A percentile compares a stretch with the other conserved stretches of the same genome.
phyloP scores from a whole-genome alignment of 1,139 yeast species.

The Geotrichum macrosporum region DNA sequence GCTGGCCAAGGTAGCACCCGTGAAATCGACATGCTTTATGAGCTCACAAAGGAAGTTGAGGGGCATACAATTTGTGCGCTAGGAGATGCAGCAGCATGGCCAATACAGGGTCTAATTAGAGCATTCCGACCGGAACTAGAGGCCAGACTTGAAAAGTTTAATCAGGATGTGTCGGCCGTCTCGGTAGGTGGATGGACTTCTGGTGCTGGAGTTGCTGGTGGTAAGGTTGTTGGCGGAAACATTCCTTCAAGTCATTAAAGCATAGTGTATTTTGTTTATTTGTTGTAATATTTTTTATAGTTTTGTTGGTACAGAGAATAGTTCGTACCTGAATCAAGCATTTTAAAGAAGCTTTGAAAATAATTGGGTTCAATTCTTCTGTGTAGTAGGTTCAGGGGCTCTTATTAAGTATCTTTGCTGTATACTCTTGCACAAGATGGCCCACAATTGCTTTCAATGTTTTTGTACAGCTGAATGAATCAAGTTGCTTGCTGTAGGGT shows the following conservation, averaged over 20 bases:
- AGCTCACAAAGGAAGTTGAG: slow-evolving; percentile 77
- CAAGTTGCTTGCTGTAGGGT: too few relatives aligned
- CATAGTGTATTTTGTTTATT: too few relatives aligned
- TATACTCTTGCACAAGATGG: too few relatives aligned
- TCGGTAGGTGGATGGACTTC: slow-evolving; percentile 76
- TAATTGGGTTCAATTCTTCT: too few relatives aligned
- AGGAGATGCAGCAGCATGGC: slow-evolving; percentile 95
- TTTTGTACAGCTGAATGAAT: too few relatives aligned
- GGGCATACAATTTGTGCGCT: slow-evolving; percentile 89
- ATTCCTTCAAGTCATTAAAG: slow-evolving; percentile 30
- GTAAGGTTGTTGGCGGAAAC: slow-evolving; percentile 63
- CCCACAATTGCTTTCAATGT: too few relatives aligned
- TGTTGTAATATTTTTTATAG: too few relatives aligned
- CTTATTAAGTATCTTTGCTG: too few relatives aligned
- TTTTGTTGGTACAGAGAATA: too few relatives aligned
- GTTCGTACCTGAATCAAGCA: too few relatives aligned
- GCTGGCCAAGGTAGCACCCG: slow-evolving; percentile 72
- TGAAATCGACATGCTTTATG: slow-evolving; percentile 78
- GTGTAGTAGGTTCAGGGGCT: too few relatives aligned
- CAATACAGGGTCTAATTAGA: slow-evolving; percentile 78
- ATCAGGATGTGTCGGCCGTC: slow-evolving; percentile 44
- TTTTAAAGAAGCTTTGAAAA: too few relatives aligned
- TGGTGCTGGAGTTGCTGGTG: slow-evolving; percentile 57
- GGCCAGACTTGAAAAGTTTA: slow-evolving; percentile 58
- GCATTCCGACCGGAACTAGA: slow-evolving; percentile 78